Base-by-base conservation (phyloP, 257 asterid genomes). In the Solanum pimpinellifolium region DNA sequence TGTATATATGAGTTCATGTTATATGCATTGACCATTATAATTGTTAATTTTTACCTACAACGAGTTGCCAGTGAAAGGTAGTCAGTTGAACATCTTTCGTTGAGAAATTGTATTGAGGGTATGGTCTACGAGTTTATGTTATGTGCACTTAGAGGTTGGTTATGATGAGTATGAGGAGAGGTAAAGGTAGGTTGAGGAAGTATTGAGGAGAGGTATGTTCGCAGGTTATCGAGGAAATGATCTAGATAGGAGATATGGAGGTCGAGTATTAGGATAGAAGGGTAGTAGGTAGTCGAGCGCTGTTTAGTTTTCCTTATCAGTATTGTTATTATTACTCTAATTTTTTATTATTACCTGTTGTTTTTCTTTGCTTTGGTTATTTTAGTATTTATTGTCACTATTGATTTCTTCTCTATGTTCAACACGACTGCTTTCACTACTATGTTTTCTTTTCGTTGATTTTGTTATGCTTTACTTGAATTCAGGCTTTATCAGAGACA, bases 101-200 rank as follows among this genome's bases (percentile, higher is more conserved):
- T 3, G 25, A 70, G 44, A 15, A 33, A 15, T 15, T 70, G 42
- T 7, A 31, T 70, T 70, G 42, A 7, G 76, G 4, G 78, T 70
- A 0, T 1, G 6, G 9, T 33, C 9, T 70, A 70, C 0, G 33
- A 75, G 21, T 39, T 75, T 41, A 41, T 75, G 83, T 74, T 39
- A 11, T 39, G 0, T 0, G 42, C 3, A 15, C 0, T 70, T 0
- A 0, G 39, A 27, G 0, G 74, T 68, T 68, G 74, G 37, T 14
- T 4, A 6, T 11, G 74, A 27, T 23, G 35, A 66, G 37, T 66
- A 66, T 0, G 74, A 27, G 37, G 35, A 25, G 18, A 66, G 29
- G 37, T 8, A 11, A 4, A 25, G 2, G 74, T 66, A 27, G 74
- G 74, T 3, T 29, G 74, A 66, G 3, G 35, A 66, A 66, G 73